Evolutionary conservation across 2,329 filamentous ascomycete species (phyloP).

Genomic region (Penicillium brasilianum): DNA sequence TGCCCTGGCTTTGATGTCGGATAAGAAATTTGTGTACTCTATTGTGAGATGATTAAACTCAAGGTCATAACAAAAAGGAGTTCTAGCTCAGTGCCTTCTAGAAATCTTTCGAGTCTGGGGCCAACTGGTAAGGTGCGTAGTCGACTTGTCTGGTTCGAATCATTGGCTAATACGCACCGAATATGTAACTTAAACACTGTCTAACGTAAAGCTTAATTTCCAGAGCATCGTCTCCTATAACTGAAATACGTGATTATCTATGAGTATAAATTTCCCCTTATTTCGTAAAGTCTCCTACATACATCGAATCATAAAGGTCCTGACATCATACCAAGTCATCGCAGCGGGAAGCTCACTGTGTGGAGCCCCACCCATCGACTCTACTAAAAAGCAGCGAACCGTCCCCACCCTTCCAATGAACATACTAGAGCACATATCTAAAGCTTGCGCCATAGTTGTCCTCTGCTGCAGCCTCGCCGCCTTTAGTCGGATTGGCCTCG

Average conservation of each 20-base stretch:
- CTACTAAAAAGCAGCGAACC: neutral
- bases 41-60: neutral
- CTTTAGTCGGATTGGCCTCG: constrained; percentile 24
- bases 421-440: constrained; percentile 43
- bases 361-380: neutral
- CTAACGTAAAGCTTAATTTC: too few relatives aligned
- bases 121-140: too few relatives aligned
- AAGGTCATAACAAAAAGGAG: neutral
- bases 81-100: too few relatives aligned
- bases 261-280: neutral
- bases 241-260: too few relatives aligned
- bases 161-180: too few relatives aligned
- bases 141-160: too few relatives aligned
- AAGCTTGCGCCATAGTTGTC: constrained; percentile 49
- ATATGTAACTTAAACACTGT: too few relatives aligned
- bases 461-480: constrained; percentile 34
- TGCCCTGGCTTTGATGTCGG: neutral
- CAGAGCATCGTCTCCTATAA: too few relatives aligned
- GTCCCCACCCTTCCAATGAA: neutral
- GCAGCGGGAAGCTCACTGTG: neutral
- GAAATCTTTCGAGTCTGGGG: too few relatives aligned
- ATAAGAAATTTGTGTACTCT: neutral
- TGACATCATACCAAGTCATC: constrained; percentile 20
- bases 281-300: neutral
- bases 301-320: constrained; percentile 1